Base-by-base conservation (phyloP, 371 early-diverging fungal species). In the Conidiobolus incongruus region DNA sequence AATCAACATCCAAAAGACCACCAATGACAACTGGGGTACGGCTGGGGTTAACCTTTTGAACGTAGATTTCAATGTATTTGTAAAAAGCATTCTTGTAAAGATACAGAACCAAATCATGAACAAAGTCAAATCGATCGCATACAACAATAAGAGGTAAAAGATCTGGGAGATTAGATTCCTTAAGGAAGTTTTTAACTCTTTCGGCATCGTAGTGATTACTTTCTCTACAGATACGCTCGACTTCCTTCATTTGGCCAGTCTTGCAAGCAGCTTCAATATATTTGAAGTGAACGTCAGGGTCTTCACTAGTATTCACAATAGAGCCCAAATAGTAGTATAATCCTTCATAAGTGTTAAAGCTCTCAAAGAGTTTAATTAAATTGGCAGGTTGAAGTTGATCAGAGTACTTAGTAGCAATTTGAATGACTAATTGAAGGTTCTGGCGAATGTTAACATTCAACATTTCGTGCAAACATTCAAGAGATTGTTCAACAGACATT, bases 21-120 rank as follows among this genome's bases (percentile, higher is more conserved):
- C 94, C 97, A 48, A 96, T 66, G 29, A 96, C 97, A 42, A 77
- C 78, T 32, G 97, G 95, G 13, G 91, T 85, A 49, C 95, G 84
- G 12, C 76, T 53, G 1, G 91, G 73, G 54, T 96, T 96, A 46
- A 96, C 94, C 51, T 89, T 89, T 54, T 94, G 94, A 10, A 94
- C 95, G 48, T 96, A 96, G 26, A 90, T 80, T 60, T 94, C 97
- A 50, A 96, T 92, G 63, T 81, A 93, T 69, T 86, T 89, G 59
- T 71, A 75, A 47, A 86, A 54, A 47, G 79, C 75, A 63, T 86
- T 87, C 50, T 92, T 85, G 60, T 91, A 91, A 49, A 96, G 63
- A 51, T 82, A 90, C 28, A 96, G 71, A 8, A 96, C 85, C 24
- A 96, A 66, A 53, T 96, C 97, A 51, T 93, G 94, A 19, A 96